Conservation (phyloP, 306 rosid species). For the Cyclanthera cordifolia region DNA sequence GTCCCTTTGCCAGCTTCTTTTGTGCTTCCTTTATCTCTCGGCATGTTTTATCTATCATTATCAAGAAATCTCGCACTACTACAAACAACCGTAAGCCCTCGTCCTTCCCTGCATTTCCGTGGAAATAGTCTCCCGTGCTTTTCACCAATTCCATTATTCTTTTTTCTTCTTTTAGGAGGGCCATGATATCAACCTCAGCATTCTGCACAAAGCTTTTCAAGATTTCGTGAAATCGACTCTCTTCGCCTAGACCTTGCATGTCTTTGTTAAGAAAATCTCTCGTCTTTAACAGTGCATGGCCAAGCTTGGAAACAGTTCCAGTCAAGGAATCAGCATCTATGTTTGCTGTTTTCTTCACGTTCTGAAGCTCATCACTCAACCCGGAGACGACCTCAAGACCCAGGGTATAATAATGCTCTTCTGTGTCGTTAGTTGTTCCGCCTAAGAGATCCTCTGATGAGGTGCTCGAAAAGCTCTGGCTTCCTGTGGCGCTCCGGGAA, state of each 20-base stretch:
- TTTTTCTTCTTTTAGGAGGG: slow-evolving; percentile 60
- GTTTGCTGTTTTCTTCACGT: slow-evolving; percentile 69
- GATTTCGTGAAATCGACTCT: slow-evolving; percentile 31
- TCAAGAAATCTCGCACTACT: slow-evolving; percentile 64
- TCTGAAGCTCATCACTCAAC: slow-evolving; percentile 59
- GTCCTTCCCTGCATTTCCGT: slow-evolving; percentile 75
- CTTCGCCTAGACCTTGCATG: slow-evolving; percentile 24
- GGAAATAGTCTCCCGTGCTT: slow-evolving; percentile 89
- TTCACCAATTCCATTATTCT: slow-evolving; percentile 71
- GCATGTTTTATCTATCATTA: slow-evolving; percentile 83
- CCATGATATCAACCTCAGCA: slow-evolving; percentile 50
- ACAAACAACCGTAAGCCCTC: slow-evolving; percentile 76
- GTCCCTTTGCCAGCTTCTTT: slow-evolving; percentile 28
- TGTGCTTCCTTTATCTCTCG: slow-evolving; percentile 40
- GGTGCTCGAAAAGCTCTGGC: slow-evolving; percentile 45
- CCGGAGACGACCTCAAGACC: slow-evolving; percentile 72
- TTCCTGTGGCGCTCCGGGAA: slow-evolving; percentile 46
- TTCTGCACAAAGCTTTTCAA: slow-evolving; percentile 49
- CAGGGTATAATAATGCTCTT: slow-evolving; percentile 47
- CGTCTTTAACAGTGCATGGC: slow-evolving; percentile 40
- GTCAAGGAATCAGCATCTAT: slow-evolving; percentile 67
- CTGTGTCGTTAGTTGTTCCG: slow-evolving; percentile 29
- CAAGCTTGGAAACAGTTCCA: slow-evolving; percentile 69
- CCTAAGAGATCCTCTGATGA: slow-evolving; percentile 53
- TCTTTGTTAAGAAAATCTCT: slow-evolving; percentile 47